These are phyloP conservation scores for Grosmannia clavigera DNA, from an alignment of 2,329 filamentous ascomycete genomes.

Conservation along the genomic window DNA sequence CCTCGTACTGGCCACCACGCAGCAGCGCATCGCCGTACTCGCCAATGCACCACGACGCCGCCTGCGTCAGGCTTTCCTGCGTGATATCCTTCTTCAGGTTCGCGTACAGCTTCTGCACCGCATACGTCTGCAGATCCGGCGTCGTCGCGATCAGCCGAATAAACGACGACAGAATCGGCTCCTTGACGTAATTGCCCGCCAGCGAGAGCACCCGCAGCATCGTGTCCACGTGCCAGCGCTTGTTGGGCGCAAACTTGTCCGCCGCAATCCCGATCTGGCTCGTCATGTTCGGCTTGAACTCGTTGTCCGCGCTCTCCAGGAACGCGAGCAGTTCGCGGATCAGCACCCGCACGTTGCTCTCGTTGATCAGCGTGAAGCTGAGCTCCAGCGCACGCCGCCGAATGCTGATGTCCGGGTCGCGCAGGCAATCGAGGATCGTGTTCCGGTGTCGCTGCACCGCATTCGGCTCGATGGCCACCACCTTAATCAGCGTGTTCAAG, in stretches of 20 bases:
- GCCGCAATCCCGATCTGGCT: conserved; percentile 95
- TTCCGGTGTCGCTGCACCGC: conserved; percentile 95
- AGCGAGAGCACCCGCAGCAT: conserved; percentile 90
- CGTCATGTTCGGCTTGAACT: conserved; percentile 98
- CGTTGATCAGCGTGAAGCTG: conserved; percentile 96
- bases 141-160: conserved; percentile 91
- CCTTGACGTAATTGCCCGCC: conserved; percentile 93
- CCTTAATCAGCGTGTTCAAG: conserved; percentile 92
- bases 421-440: conserved; percentile 89
- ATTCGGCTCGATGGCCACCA: conserved; percentile 95
- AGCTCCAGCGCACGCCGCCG: conserved; percentile 88
- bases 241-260: conserved; percentile 90
- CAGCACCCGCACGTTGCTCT: conserved; percentile 85
- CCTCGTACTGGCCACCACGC: conserved; percentile 80
- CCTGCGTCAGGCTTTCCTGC: conserved; percentile 86
- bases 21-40: conserved; percentile 92
- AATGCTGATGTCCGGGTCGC: conserved; percentile 97
- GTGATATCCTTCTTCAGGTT: conserved; percentile 93
- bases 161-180: conserved; percentile 94
- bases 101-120: conserved; percentile 85
- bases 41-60: conserved; percentile 93
- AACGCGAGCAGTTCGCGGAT: conserved; percentile 91
- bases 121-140: conserved; percentile 88
- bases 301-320: conserved; percentile 91
- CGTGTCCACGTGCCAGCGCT: conserved; percentile 96